Evolutionary conservation across 257 asterid species (phyloP).

Genomic region (Petrea volubilis): DNA sequence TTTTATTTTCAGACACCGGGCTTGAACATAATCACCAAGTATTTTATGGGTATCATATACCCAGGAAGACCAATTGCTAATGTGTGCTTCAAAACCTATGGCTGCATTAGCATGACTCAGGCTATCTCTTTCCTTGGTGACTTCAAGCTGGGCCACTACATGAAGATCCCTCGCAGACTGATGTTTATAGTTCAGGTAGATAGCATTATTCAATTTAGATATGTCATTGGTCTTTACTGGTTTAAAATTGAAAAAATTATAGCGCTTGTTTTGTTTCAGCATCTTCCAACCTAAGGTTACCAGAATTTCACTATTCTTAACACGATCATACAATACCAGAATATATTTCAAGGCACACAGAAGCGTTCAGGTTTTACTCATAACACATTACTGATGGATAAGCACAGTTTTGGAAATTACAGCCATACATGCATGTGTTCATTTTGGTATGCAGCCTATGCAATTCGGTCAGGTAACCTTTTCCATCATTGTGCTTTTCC

Average conservation of each 20-base stretch:
- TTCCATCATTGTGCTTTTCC: not conserved
- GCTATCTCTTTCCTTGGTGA: slow-evolving; percentile 91
- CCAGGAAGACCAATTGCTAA: slow-evolving; percentile 96
- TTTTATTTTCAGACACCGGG: slow-evolving; percentile 78
- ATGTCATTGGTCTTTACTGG: not conserved
- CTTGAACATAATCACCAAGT: slow-evolving; percentile 82
- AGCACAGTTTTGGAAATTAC: no score
- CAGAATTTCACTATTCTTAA: not conserved
- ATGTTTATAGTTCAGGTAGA: slow-evolving; percentile 95
- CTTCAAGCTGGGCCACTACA: slow-evolving; percentile 94
- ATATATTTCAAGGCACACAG: not conserved
- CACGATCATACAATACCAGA: not conserved
- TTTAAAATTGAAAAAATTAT: no score
- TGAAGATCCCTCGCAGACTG: slow-evolving; percentile 96
- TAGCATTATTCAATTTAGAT: not conserved
- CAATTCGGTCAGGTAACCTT: no score
- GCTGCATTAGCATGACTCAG: slow-evolving; percentile 93
- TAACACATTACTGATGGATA: not conserved
- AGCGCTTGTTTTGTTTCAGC: not conserved
- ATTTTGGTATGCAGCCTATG: no score
- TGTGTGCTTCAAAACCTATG: slow-evolving; percentile 86
- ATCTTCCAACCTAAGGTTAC: not conserved
- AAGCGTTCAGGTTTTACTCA: not conserved
- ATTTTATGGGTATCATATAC: slow-evolving; percentile 82
- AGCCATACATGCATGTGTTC: no score